Evolutionary conservation across 352 stramenopile species (phyloP), one percentile per base, ranked within the genome.

Genomic region (Phytopythium chamaehyphon): DNA sequence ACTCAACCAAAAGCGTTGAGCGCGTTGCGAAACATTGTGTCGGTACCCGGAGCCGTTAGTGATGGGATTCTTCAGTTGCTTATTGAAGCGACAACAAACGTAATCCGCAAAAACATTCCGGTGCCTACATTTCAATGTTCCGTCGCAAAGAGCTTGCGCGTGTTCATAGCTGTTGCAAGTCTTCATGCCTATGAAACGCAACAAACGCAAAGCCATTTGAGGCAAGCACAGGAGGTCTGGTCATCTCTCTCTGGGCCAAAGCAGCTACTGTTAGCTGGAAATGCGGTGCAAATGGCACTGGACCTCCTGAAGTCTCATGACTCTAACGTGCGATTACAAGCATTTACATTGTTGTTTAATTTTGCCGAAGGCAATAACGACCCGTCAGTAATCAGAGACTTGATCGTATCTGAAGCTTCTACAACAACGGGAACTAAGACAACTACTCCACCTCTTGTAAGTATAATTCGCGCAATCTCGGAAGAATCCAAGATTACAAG

Each of bases 341-440:
- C 77, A 0, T 62, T 89, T 19, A 59, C 62, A 12, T 57, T 76
- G 9, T 55, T 81, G 10, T 53, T 51, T 1, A 62, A 62, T 21
- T 89, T 75, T 62, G 61, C 83, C 11, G 66, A 80, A 9, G 63
- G 76, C 1, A 71, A 86, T 42, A 33, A 51, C 2, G 54, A 81
- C 18, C 18, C 31, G 16, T 21, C 36, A 18, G 61, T 47, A 40
- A 54, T 72, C 15, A 47, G 64, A 4, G 64, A 69, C 24, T 39
- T 72, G 11, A 42, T 72, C 59, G 58, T 6, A 47, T 69, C 33
- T 39, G 61, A 18, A 50, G 61, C 11, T 22, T 59, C 36, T 12
- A 72, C 57, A 57, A 57, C 60, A 11, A 53, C 47, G 53, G 60
- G 9, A 52, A 72, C 38, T 45, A 66, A 23, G 56, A 72, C 15